A percentile compares a stretch with the other conserved stretches of the same genome.
phyloP scores from a whole-genome alignment of 352 stramenopile genomes.

The Globisporangium camurandrum region DNA sequence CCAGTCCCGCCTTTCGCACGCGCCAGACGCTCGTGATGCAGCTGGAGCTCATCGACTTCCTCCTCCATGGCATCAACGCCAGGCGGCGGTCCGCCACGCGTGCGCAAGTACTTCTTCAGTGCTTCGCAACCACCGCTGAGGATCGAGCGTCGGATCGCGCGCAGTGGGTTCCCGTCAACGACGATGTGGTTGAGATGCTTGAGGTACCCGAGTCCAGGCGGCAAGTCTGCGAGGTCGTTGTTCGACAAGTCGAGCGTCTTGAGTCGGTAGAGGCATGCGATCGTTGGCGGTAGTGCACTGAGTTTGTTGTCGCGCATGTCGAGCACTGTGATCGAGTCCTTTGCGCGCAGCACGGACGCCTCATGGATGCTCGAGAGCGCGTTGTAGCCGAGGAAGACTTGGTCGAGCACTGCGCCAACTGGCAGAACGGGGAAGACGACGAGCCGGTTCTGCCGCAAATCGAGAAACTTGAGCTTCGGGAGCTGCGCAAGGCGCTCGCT shows the following conservation, averaged over 20 bases:
- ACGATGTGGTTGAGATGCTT: slow-evolving; percentile 73
- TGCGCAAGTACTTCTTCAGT: slow-evolving; percentile 81
- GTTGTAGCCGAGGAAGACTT: slow-evolving; percentile 80
- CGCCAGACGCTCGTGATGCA: slow-evolving; percentile 10
- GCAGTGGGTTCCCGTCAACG: slow-evolving; percentile 68
- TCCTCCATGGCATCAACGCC: slow-evolving; percentile 60
- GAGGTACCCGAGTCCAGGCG: slow-evolving; percentile 68
- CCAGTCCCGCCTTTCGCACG: not conserved
- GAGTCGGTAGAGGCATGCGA: slow-evolving; percentile 49
- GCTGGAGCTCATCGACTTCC: slow-evolving; percentile 54
- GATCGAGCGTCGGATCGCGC: slow-evolving; percentile 57
- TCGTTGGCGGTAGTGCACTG: slow-evolving; percentile 30
- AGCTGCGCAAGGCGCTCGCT: slow-evolving; percentile 31
- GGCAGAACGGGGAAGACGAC: slow-evolving; percentile 54
- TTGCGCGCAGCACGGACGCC: slow-evolving; percentile 41
- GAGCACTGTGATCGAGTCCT: slow-evolving; percentile 65
- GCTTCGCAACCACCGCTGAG: slow-evolving; percentile 59
- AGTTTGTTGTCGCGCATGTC: slow-evolving; percentile 84
- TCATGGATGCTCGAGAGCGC: slow-evolving; percentile 47
- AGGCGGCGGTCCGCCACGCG: slow-evolving; percentile 41
- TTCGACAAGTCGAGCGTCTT: slow-evolving; percentile 82
- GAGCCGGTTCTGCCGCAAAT: slow-evolving; percentile 69
- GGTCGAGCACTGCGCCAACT: slow-evolving; percentile 45
- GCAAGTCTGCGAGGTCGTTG: slow-evolving; percentile 73
- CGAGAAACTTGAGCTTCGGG: slow-evolving; percentile 49